These are phyloP conservation scores for Rosa hybrid DNA, from an alignment of 331 rosid species.

Conservation along the genomic window DNA sequence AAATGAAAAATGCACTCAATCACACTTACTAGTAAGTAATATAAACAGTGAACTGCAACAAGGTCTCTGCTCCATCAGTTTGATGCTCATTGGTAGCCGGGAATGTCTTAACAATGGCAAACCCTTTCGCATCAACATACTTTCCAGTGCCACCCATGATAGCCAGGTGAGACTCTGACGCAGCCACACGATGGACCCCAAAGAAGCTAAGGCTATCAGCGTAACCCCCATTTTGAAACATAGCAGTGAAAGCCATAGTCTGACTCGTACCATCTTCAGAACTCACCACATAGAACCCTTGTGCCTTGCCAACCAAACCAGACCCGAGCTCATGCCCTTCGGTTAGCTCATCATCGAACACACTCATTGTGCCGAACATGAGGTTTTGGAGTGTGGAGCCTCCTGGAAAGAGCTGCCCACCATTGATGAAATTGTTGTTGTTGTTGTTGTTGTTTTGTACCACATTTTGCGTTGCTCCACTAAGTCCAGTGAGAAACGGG, in stretches of 20 bases:
- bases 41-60: conserved; percentile 65
- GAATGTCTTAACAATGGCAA: conserved; percentile 60
- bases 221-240: conserved; percentile 68
- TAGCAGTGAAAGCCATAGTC: conserved; percentile 68
- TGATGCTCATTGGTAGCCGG: conserved; percentile 53
- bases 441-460: conserved; percentile 50
- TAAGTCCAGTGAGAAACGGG: conserved; percentile 79
- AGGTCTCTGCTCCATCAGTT: conserved; percentile 61
- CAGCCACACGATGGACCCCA: conserved; percentile 68
- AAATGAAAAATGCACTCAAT: background rate
- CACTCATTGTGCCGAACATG: conserved; percentile 82
- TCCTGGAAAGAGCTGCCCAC: conserved; percentile 60
- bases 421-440: conserved; percentile 35
- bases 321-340: conserved; percentile 73
- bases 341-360: conserved; percentile 79
- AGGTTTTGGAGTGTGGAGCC: conserved; percentile 63
- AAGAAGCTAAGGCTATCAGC: conserved; percentile 66
- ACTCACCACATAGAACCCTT: conserved; percentile 77
- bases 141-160: conserved; percentile 89
- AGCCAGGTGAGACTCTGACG: conserved; percentile 74
- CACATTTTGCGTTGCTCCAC: conserved; percentile 44
- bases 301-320: conserved; percentile 79
- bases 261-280: conserved; percentile 80
- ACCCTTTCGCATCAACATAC: conserved; percentile 64
- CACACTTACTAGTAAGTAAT: conserved; percentile 23